Percentiles rank a stretch among this genome's conserved stretches.
Conservation (phyloP, 176 grass and related monocot species). For the Oryza glumipatula region DNA sequence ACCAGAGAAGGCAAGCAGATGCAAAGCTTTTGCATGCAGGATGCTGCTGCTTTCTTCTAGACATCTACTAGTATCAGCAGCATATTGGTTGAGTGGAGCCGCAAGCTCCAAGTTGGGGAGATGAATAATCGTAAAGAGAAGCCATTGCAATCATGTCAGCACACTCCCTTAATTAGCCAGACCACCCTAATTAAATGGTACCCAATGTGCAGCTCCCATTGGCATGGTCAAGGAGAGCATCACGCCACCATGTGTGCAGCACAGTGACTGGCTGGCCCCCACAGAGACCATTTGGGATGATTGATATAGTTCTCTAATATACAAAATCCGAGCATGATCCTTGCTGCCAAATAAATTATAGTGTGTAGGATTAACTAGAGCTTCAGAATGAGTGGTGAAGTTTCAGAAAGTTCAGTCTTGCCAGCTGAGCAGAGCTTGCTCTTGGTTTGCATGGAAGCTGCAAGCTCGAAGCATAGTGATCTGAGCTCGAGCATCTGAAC, state of each 20-base stretch:
- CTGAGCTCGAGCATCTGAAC: background rate
- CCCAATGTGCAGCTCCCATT: conserved; percentile 12
- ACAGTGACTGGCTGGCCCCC: background rate
- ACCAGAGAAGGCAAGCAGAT: background rate
- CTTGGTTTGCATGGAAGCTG: conserved; percentile 2
- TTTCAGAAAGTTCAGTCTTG: background rate
- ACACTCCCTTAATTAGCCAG: background rate
- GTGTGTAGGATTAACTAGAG: background rate
- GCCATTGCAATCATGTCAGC: conserved; percentile 18
- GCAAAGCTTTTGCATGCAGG: conserved; percentile 3
- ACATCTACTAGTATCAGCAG: background rate
- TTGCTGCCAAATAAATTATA: background rate
- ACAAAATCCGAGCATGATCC: conserved; percentile 15
- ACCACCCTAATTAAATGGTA: background rate
- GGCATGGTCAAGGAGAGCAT: conserved; percentile 38
- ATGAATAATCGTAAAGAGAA: conserved; percentile 3
- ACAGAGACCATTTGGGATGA: background rate
- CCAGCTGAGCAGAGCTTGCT: background rate
- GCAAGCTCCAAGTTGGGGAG: conserved; percentile 30
- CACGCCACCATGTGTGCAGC: conserved; percentile 34
- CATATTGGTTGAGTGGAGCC: conserved; percentile 13
- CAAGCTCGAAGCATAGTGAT: conserved; percentile 19
- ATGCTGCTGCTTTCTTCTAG: background rate
- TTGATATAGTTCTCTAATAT: background rate
- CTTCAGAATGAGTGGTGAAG: background rate